Evolutionary conservation across 805 yeast species (phyloP).

Genomic region (Tetrapisispora iriomotensis): DNA sequence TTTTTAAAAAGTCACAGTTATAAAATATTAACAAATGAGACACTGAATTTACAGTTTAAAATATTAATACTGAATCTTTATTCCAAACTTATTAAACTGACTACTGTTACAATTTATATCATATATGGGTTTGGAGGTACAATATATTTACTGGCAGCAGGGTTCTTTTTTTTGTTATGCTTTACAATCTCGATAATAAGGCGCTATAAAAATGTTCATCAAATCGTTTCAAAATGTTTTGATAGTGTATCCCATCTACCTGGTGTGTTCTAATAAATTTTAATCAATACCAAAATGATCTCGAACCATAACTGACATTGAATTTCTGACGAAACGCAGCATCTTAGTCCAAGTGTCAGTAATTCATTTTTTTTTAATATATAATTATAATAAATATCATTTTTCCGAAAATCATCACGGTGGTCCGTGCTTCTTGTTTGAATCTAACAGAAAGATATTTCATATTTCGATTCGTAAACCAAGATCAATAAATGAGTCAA

Average conservation of each 20-base stretch:
- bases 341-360: no score
- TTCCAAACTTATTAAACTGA: constrained; percentile 12
- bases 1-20: background rate
- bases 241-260: constrained; percentile 10
- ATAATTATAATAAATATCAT: no score
- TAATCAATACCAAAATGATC: no score
- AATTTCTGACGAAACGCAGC: no score
- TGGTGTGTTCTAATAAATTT: constrained; percentile 6
- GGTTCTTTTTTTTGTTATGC: constrained; percentile 26
- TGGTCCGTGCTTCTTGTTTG: no score
- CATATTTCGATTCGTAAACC: no score
- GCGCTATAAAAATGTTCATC: constrained; percentile 19
- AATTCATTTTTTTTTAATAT: no score
- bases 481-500: no score
- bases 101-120: constrained; percentile 16
- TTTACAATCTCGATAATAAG: constrained; percentile 19
- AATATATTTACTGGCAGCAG: constrained; percentile 20
- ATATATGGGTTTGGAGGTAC: constrained; percentile 25
- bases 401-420: no score
- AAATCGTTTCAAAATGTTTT: constrained; percentile 11
- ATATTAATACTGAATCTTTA: constrained; percentile 6
- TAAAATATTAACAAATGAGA: background rate
- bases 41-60: background rate
- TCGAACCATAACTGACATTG: no score
- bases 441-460: no score